phyloP scores from a whole-genome alignment of 768 basidiomycete genomes.

The Psilocybe subaeruginosa region DNA sequence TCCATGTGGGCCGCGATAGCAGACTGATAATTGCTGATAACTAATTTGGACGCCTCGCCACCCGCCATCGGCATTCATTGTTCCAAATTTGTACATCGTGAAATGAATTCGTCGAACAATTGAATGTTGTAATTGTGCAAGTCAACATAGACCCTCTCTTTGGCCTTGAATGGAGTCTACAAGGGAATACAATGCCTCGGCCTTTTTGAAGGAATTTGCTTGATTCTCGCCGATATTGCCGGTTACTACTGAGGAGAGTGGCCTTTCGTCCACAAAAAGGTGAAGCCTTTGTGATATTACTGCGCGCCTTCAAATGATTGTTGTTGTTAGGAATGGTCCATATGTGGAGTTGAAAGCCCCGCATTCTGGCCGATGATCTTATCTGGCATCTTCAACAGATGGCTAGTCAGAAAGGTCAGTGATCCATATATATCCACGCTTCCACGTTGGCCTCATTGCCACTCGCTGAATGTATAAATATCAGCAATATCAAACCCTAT shows the following conservation, averaged over 20 bases:
- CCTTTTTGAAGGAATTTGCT: constrained; percentile 6
- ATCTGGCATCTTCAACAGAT: constrained; percentile 15
- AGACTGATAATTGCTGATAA: constrained; percentile 7
- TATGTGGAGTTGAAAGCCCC: constrained; percentile 12
- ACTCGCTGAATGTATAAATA: constrained; percentile 20
- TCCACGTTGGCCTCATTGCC: constrained; percentile 6
- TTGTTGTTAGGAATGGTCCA: constrained; percentile 7
- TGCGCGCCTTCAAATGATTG: neutral
- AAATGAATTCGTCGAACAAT: constrained; percentile 12
- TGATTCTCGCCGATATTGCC: neutral
- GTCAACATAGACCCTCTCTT: constrained; percentile 3
- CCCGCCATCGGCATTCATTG: constrained; percentile 9
- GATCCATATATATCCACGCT: constrained; percentile 6
- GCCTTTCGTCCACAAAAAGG: neutral
- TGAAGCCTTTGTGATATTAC: constrained; percentile 2
- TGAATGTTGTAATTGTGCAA: constrained; percentile 9
- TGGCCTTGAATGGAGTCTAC: constrained; percentile 13
- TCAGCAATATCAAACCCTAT: constrained; percentile 1
- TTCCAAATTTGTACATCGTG: constrained; percentile 3
- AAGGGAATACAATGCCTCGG: constrained; percentile 12
- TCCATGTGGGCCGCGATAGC: constrained; percentile 7
- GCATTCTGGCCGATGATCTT: constrained; percentile 16
- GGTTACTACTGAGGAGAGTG: neutral
- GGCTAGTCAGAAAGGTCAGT: constrained; percentile 15
- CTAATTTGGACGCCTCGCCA: neutral